Base-by-base conservation (phyloP, 345 rosid genomes). In the Euphorbia lathyris region DNA sequence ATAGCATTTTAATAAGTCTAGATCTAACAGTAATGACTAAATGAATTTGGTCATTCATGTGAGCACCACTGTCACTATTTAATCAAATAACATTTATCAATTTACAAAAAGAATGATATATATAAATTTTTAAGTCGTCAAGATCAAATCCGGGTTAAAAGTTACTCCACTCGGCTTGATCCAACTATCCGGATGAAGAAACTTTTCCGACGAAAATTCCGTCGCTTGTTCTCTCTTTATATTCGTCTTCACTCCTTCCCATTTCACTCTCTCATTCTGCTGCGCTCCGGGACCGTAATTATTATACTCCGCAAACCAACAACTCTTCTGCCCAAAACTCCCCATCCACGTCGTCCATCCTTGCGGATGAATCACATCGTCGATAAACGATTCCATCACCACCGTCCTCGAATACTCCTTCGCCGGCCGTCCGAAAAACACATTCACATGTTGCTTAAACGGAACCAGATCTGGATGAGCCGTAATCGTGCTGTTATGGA, bases 381-480 rank as follows among this genome's bases (percentile, higher is more conserved):
- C 91, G 13, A 94, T 85, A 71, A n/a, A 87, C 0, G 88, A 74
- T 47, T 88, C 87, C 86, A 94, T 83, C 66, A 89, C 71, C 47
- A 91, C 77, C 8, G 96, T 83, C 38, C 83, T 85, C 0, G 97
- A 87, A 72, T 47, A 83, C 4, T 63, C 55, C 52, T 87, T 86
- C 89, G 88, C 81, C 7, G 96, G 98, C 13, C 97, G 82, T 27
- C 93, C 97, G 0, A 91, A 87, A 75, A 79, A 93, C 0, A 91
- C 53, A 64, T 75, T 83, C 75, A 72, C 58, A 64, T 8, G 59
- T 7, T 51, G 25, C 82, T 72, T 80, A 56, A 79, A 70, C 1
- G 87, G 67, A 36, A 29, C 27, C 61, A 80, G 66, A 36, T 81
- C 83, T 0, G 78, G 78, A 48, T 79, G 88, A 0, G 84, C 92